Percentiles rank a stretch among this genome's conserved stretches.
Conservation (phyloP, 768 basidiomycete genomes). For the Mycena pura region DNA sequence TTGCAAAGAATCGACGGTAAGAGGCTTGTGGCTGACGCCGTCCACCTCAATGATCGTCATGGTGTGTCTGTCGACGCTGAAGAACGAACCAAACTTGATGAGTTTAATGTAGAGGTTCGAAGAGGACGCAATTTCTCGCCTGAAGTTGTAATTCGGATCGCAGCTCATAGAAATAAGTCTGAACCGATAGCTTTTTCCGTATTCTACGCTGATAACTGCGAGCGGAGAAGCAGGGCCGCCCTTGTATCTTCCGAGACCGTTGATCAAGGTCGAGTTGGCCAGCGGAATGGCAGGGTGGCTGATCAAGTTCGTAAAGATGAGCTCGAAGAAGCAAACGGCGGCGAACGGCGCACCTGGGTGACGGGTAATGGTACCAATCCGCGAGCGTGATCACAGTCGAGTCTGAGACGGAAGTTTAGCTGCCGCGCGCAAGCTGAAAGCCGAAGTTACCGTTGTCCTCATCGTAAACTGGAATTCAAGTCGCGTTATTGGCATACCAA, state of each 20-base stretch:
- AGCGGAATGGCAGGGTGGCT: constrained; percentile 35
- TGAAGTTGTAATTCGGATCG: constrained; percentile 50
- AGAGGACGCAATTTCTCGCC: constrained; percentile 4
- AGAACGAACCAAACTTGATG: constrained; percentile 17
- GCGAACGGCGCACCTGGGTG: constrained; percentile 2
- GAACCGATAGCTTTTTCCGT: constrained; percentile 52
- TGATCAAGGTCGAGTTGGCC: constrained; percentile 39
- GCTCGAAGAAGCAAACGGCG: constrained; percentile 40
- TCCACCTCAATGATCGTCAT: constrained; percentile 38
- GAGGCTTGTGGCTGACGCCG: constrained; percentile 43
- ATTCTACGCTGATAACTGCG: constrained; percentile 45
- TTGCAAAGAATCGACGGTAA: constrained; percentile 45
- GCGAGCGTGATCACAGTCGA: constrained; percentile 53
- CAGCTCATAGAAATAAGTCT: constrained; percentile 55
- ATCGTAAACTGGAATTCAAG: constrained; percentile 29
- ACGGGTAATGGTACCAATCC: constrained; percentile 43
- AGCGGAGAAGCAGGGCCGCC: constrained; percentile 44
- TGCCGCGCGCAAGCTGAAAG: not conserved
- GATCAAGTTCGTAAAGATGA: not conserved
- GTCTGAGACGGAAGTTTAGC: constrained; percentile 31
- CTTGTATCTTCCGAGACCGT: constrained; percentile 54
- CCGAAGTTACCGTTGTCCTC: constrained; percentile 50
- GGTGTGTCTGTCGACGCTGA: constrained; percentile 55
- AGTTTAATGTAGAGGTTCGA: not conserved
- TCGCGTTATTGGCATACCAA: not conserved